Conservation (phyloP, 2,329 filamentous ascomycete genomes). For the Parastagonospora avenae region DNA sequence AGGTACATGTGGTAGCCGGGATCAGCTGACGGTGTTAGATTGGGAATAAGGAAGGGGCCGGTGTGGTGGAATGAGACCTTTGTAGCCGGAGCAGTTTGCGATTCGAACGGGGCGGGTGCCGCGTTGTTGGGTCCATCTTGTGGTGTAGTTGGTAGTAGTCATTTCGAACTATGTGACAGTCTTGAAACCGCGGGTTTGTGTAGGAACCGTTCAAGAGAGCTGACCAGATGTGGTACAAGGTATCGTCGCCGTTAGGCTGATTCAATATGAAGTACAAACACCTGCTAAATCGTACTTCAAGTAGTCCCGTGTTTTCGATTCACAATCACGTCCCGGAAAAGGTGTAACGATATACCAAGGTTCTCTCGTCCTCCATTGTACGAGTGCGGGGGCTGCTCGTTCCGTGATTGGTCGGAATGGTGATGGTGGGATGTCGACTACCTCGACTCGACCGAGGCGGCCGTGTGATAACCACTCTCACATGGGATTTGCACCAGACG, state of each 20-base stretch:
- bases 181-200: too few species aligned
- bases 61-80: constrained; percentile 18
- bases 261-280: too few species aligned
- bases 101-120: constrained; percentile 42
- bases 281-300: too few species aligned
- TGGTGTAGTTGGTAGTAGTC: constrained; percentile 20
- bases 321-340: too few species aligned
- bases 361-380: not conserved
- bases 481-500: not conserved
- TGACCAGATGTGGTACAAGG: too few species aligned
- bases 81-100: constrained; percentile 48
- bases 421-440: constrained; percentile 13
- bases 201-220: too few species aligned
- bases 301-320: too few species aligned
- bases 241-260: too few species aligned
- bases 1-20: constrained; percentile 45
- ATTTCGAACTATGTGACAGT: constrained; percentile 7
- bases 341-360: not conserved
- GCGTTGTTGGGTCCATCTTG: constrained; percentile 34
- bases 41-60: not conserved
- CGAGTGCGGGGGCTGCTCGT: not conserved
- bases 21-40: constrained; percentile 30
- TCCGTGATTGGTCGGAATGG: not conserved
- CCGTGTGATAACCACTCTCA: not conserved
- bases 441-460: constrained; percentile 28